Percentiles rank a stretch among this genome's conserved stretches.
These are phyloP conservation scores for Ustulina deusta DNA, from an alignment of 2,329 filamentous ascomycete species.

Conservation along the genomic window DNA sequence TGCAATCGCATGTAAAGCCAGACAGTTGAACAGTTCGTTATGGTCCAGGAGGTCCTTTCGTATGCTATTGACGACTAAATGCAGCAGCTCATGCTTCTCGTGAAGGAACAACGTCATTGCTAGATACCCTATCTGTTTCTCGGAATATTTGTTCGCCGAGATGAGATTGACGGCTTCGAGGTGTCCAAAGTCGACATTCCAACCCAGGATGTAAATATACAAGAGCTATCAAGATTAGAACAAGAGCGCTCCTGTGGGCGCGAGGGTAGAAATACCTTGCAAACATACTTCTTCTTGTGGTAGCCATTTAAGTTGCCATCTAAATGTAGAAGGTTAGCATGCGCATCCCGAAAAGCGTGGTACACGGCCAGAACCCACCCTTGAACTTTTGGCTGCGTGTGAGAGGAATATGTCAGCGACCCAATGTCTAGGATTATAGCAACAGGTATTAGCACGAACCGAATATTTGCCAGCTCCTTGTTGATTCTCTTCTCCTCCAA, in stretches of 20 bases:
- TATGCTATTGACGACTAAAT: slow-evolving; percentile 98
- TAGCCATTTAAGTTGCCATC: slow-evolving; percentile 94
- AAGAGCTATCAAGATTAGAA: slow-evolving; percentile 70
- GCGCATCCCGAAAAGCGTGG: slow-evolving; percentile 15
- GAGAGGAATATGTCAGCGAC: slow-evolving; percentile 36
- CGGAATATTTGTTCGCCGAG: slow-evolving; percentile 95
- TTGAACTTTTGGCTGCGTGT: slow-evolving; percentile 88
- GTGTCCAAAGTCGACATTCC: slow-evolving; percentile 99
- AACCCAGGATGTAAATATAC: slow-evolving; percentile 98
- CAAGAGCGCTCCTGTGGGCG: slow-evolving; percentile 20
- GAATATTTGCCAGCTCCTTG: slow-evolving; percentile 98
- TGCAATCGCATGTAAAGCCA: slow-evolving; percentile 96
- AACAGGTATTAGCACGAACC: slow-evolving; percentile 61
- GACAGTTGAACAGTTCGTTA: slow-evolving; percentile 97
- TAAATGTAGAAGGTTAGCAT: slow-evolving; percentile 51
- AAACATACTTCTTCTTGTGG: slow-evolving; percentile 99
- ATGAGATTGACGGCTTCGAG: slow-evolving; percentile 98
- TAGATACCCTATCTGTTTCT: slow-evolving; percentile 99
- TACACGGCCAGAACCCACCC: slow-evolving; percentile 58
- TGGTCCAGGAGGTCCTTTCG: slow-evolving; percentile 93
- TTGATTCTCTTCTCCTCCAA: slow-evolving; percentile 99
- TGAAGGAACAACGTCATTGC: slow-evolving; percentile 97
- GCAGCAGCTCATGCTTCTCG: slow-evolving; percentile 94
- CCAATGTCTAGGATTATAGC: background rate
- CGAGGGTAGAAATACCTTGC: slow-evolving; percentile 74